Percentiles rank a stretch among this genome's conserved stretches.
Evolutionary conservation across 2,329 filamentous ascomycete genomes (phyloP).

Genomic region (Pyricularia sp.): DNA sequence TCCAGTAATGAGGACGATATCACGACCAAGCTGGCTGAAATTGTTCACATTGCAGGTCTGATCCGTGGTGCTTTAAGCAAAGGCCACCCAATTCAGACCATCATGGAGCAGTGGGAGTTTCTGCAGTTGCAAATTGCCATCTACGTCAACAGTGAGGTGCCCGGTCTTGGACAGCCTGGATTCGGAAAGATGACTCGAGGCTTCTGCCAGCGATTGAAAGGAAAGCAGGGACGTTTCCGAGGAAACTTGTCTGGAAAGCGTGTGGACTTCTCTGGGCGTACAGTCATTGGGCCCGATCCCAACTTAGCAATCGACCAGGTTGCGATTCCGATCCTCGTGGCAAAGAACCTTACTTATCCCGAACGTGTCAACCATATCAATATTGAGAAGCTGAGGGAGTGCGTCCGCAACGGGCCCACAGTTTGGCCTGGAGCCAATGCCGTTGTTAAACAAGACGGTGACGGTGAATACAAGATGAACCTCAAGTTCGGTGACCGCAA

Average conservation of each 20-base stretch:
- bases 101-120: constrained; percentile 98
- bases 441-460: constrained; percentile 51
- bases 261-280: constrained; percentile 95
- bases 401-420: constrained; percentile 61
- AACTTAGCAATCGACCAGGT: constrained; percentile 91
- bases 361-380: constrained; percentile 80
- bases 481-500: constrained; percentile 64
- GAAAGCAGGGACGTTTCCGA: constrained; percentile 93
- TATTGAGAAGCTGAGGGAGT: constrained; percentile 62
- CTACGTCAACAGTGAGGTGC: constrained; percentile 95
- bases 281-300: constrained; percentile 93
- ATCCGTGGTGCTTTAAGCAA: constrained; percentile 72
- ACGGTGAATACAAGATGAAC: constrained; percentile 54
- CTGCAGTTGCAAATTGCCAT: constrained; percentile 89
- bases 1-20: constrained; percentile 94
- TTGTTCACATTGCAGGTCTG: constrained; percentile 81
- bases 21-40: constrained; percentile 93
- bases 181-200: constrained; percentile 83
- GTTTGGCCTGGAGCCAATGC: constrained; percentile 83
- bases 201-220: constrained; percentile 90
- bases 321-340: constrained; percentile 80
- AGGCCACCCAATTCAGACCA: constrained; percentile 71
- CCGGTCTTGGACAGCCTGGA: constrained; percentile 77
- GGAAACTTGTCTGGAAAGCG: constrained; percentile 96
- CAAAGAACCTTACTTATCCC: constrained; percentile 90